Evolutionary conservation across 768 basidiomycete species (phyloP).

Genomic region (Mycena belliarum): DNA sequence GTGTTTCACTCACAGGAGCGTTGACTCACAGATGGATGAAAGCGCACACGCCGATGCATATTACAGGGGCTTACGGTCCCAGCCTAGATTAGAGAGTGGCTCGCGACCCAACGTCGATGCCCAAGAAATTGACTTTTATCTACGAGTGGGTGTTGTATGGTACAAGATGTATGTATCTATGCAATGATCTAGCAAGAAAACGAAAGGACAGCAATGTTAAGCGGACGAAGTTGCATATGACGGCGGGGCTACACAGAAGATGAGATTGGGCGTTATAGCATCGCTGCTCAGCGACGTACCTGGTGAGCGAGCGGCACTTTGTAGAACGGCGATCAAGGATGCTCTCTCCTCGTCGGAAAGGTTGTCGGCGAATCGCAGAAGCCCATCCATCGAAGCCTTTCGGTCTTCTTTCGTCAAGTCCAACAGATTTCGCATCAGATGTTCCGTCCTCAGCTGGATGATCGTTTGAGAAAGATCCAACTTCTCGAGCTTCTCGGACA

Average conservation of each 20-base stretch:
- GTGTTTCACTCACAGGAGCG: slow-evolving; percentile 9
- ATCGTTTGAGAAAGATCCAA: slow-evolving; percentile 66
- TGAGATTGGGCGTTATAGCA: not conserved
- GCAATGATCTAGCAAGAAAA: not conserved
- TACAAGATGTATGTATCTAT: not conserved
- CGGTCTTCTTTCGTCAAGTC: slow-evolving; percentile 72
- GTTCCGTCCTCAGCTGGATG: slow-evolving; percentile 66
- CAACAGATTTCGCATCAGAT: slow-evolving; percentile 66
- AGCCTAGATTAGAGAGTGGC: not conserved
- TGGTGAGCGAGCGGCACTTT: slow-evolving; percentile 55
- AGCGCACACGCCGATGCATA: slow-evolving; percentile 3
- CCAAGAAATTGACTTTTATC: too few relatives aligned
- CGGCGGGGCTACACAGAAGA: slow-evolving; percentile 2
- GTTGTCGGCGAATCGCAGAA: slow-evolving; percentile 70
- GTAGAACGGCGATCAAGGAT: slow-evolving; percentile 59
- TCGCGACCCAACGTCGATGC: too few relatives aligned
- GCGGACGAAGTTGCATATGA: slow-evolving; percentile 9
- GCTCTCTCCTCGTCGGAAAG: slow-evolving; percentile 74
- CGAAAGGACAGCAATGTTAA: not conserved
- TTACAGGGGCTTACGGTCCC: too few relatives aligned
- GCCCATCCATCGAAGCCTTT: slow-evolving; percentile 73
- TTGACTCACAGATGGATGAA: slow-evolving; percentile 13
- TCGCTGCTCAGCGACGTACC: slow-evolving; percentile 44
- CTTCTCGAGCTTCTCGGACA: slow-evolving; percentile 68
- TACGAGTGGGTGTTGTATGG: not conserved